Conservation (phyloP, 768 basidiomycete genomes). For the Solioccasus polychromus region DNA sequence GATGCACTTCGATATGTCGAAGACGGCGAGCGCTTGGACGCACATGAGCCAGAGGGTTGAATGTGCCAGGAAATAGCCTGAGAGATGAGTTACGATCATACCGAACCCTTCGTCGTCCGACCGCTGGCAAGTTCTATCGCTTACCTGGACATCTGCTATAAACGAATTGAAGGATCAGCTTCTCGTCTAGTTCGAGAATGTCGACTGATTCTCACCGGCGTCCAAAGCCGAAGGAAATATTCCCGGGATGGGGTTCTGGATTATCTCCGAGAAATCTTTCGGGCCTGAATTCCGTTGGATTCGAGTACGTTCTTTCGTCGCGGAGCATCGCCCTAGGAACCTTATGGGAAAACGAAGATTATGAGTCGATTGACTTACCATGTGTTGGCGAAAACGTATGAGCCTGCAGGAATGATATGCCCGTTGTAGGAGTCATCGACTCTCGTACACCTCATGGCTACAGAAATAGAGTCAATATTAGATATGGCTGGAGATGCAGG, state of each 20-base stretch:
- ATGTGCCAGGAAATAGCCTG: constrained; percentile 28
- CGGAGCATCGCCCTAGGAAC: constrained; percentile 18
- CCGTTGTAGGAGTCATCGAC: constrained; percentile 18
- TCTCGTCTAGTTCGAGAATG: no score
- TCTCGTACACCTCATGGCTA: constrained; percentile 8
- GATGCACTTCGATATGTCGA: constrained; percentile 40
- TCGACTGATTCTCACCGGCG: constrained; percentile 17
- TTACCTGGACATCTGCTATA: no score
- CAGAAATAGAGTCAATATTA: background rate
- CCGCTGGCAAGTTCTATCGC: no score
- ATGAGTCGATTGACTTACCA: constrained; percentile 2
- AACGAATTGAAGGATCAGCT: no score
- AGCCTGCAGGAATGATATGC: constrained; percentile 18
- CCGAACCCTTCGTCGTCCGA: no score
- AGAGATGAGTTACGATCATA: background rate
- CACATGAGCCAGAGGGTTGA: constrained; percentile 23
- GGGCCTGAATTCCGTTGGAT: constrained; percentile 20
- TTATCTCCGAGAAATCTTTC: constrained; percentile 21
- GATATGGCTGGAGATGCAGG: no score
- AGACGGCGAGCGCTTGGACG: constrained; percentile 40
- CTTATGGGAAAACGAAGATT: background rate
- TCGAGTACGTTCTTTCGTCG: constrained; percentile 15
- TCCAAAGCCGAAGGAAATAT: constrained; percentile 17
- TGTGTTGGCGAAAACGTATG: constrained; percentile 18
- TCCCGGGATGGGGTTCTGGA: constrained; percentile 13